phyloP scores from a whole-genome alignment of 306 rosid species.

The Glycine soja region DNA sequence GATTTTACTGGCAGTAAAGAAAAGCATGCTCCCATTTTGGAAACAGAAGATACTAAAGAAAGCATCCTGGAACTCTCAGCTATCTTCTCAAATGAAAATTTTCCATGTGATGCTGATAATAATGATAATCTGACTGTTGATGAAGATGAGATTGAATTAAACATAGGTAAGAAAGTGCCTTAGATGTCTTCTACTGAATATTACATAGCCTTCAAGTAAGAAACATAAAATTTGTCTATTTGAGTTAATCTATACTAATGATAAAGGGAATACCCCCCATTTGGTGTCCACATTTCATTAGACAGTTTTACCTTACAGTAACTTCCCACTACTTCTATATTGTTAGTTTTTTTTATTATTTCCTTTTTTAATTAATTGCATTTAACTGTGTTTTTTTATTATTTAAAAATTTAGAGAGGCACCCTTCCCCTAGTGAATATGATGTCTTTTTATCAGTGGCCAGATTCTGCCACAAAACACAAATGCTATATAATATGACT shows the following conservation, averaged over 20 bases:
- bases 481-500: constrained; percentile 2
- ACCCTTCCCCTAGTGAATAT: neutral
- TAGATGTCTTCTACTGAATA: constrained; percentile 12
- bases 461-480: neutral
- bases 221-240: constrained; percentile 4
- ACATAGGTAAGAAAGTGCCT: constrained; percentile 65
- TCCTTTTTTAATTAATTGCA: too few species aligned
- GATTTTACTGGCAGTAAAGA: constrained; percentile 79
- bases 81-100: constrained; percentile 70
- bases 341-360: too few species aligned
- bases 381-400: too few species aligned
- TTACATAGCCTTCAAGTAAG: neutral
- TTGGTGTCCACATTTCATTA: too few species aligned
- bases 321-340: too few species aligned
- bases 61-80: constrained; percentile 64
- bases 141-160: constrained; percentile 64
- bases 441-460: neutral
- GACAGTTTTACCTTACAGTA: too few species aligned
- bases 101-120: constrained; percentile 52
- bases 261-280: too few species aligned
- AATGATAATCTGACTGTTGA: constrained; percentile 52
- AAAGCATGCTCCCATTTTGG: constrained; percentile 63
- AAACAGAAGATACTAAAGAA: constrained; percentile 68
- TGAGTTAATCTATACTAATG: neutral
- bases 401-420: too few species aligned